These are phyloP conservation scores for Mycena alexandri DNA, from an alignment of 768 basidiomycete genomes.

Conservation along the genomic window DNA sequence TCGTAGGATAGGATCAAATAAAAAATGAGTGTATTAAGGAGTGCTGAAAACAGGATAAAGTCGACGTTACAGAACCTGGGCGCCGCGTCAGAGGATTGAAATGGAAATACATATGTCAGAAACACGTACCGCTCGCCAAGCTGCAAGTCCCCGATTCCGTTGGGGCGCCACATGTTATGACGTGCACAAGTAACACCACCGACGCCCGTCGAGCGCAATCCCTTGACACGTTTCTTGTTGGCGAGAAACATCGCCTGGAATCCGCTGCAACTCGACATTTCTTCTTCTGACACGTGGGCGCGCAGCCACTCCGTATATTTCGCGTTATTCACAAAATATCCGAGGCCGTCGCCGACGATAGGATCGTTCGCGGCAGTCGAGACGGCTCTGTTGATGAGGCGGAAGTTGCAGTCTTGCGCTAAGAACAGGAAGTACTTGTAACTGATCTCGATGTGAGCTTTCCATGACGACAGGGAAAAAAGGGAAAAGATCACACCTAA, in stretches of 20 bases:
- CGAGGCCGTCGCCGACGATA: slow-evolving; percentile 6
- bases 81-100: not conserved
- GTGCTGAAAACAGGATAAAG: slow-evolving; percentile 28
- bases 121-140: slow-evolving; percentile 27
- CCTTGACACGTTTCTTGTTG: slow-evolving; percentile 12
- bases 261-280: slow-evolving; percentile 13
- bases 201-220: slow-evolving; percentile 22
- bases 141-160: slow-evolving; percentile 36
- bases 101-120: not conserved
- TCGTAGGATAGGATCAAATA: slow-evolving; percentile 36
- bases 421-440: slow-evolving; percentile 10
- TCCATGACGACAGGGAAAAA: not conserved
- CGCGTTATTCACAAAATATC: slow-evolving; percentile 1
- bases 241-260: slow-evolving; percentile 27
- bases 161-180: too few species aligned
- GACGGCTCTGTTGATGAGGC: slow-evolving; percentile 5
- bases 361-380: slow-evolving; percentile 4
- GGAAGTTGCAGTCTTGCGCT: slow-evolving; percentile 11
- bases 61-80: slow-evolving; percentile 37
- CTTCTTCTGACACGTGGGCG: slow-evolving; percentile 3
- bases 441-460: not conserved
- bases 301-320: not conserved
- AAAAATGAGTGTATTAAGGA: slow-evolving; percentile 3
- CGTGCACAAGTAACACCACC: slow-evolving; percentile 28
- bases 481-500: too few species aligned